phyloP scores from a whole-genome alignment of 805 yeast species.

The Yarrowia sp. region DNA sequence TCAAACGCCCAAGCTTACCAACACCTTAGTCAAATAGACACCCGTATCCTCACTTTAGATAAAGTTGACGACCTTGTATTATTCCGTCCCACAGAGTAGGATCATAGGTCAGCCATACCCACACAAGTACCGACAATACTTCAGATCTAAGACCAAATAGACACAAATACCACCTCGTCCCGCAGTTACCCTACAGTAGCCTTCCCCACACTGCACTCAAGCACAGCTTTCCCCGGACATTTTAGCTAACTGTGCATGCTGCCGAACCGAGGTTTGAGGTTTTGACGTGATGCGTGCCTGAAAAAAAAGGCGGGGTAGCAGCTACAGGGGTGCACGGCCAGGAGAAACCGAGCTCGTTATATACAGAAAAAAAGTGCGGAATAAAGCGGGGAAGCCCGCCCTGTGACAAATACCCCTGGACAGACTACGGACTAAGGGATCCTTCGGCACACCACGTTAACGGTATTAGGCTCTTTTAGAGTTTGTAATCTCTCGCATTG shows the following conservation, averaged over 20 bases:
- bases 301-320: neutral
- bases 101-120: too few relatives aligned
- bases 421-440: neutral
- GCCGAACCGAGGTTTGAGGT: conserved; percentile 19
- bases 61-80: too few relatives aligned
- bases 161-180: neutral
- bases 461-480: neutral
- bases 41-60: too few relatives aligned
- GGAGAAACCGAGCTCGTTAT: too few relatives aligned
- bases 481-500: conserved; percentile 9
- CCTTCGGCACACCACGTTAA: neutral
- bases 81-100: too few relatives aligned
- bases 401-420: neutral
- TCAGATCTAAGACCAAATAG: too few relatives aligned
- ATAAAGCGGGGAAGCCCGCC: too few relatives aligned
- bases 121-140: too few relatives aligned
- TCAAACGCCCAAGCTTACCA: too few relatives aligned
- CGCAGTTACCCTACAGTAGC: neutral
- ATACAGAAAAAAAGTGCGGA: too few relatives aligned
- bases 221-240: conserved; percentile 16
- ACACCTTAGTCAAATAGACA: too few relatives aligned
- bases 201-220: neutral
- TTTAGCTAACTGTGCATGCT: neutral
- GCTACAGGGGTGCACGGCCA: too few relatives aligned
- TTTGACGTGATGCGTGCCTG: neutral